Base-by-base conservation (phyloP, 371 early-diverging fungal species). In the Nematocida parisii region DNA sequence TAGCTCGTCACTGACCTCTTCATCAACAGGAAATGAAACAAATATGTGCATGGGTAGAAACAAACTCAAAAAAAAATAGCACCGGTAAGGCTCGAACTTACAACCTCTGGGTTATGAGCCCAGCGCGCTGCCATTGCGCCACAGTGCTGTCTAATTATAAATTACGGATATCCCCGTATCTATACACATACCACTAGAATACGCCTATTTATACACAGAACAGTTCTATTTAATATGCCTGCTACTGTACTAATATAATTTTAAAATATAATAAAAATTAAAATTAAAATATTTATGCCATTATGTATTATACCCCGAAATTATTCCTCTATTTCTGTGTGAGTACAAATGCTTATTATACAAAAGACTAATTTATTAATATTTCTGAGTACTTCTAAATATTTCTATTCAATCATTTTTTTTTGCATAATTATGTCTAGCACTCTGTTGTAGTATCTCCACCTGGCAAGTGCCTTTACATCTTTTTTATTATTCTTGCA, bases 31-130 rank as follows among this genome's bases (percentile, higher is more conserved):
- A 18, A 77, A 47, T 6, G 80, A 67, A 52, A 77, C 80, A 68
- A 77, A 66, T 39, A 77, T 77, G 55, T 77, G 80, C 80, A 77
- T 77, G 80, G 80, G 70, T 20, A 40, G 7, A 77, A 77, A 70
- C 11, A 77, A 46, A 67, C 40, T 20, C 27, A 52, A 75, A 66
- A 77, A 77, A 71, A 61, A 70, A 27, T 77, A 77, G 80, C 80
- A 77, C 80, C 70, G 80, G 80, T 77, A 77, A 77, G 80, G 70
- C 68, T 77, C 80, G 80, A 77, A 77, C 80, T 77, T 77, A 77
- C 80, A 68, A 77, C 80, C 80, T 77, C 80, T 77, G 80, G 80
- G 80, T 77, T 77, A 77, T 77, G 80, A 70, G 80, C 80, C 80
- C 80, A 77, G 80, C 80, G 80, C 80, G 80, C 80, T 77, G 68